Conservation (phyloP, 1,139 yeast genomes). For the Protomyces lactucae-debilis region DNA sequence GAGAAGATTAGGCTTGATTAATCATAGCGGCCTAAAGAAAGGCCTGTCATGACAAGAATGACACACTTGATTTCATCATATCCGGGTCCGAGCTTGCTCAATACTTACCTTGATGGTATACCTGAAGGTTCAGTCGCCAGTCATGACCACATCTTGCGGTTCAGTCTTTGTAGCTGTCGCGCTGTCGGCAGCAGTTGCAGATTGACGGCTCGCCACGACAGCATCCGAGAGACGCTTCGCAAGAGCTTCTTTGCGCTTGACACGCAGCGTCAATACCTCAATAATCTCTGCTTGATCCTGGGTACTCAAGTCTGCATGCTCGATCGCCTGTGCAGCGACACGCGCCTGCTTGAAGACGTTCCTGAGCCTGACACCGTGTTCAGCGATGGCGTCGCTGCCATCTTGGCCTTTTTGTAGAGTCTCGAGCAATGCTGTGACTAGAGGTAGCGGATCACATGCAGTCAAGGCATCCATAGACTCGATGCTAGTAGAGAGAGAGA, state of each 20-base stretch:
- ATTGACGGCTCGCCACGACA: background rate
- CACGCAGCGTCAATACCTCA: background rate
- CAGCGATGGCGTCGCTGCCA: background rate
- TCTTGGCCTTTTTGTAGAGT: background rate
- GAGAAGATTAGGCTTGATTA: background rate
- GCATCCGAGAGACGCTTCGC: background rate
- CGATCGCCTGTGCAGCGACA: background rate
- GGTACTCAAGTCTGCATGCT: background rate
- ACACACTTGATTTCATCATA: background rate
- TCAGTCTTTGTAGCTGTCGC: background rate
- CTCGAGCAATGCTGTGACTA: background rate
- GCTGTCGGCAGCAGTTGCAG: no score
- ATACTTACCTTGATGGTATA: background rate
- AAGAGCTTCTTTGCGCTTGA: background rate
- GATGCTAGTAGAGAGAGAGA: background rate
- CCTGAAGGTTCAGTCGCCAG: background rate
- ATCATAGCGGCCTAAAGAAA: background rate
- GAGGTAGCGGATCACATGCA: background rate
- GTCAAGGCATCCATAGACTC: background rate
- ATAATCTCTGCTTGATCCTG: background rate
- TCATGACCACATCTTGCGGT: background rate
- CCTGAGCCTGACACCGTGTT: background rate
- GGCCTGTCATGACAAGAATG: background rate
- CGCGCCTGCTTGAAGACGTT: background rate
- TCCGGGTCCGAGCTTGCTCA: background rate